Evolutionary conservation across 768 basidiomycete species (phyloP), one percentile per base, ranked within the genome.

Genomic region (Suillus placidus): DNA sequence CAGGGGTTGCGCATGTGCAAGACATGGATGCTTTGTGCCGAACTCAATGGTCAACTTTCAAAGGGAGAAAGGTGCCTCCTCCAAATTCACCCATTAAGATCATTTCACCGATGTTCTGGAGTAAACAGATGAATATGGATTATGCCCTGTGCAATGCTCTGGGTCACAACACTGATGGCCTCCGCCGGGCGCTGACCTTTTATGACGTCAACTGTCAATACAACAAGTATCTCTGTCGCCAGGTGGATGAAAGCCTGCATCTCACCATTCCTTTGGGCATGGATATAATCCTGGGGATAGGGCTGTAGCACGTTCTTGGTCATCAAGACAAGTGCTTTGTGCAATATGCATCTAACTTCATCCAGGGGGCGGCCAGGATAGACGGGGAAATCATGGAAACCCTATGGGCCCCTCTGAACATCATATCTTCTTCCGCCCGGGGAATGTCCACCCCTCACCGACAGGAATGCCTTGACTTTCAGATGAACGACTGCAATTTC

Each of bases 21-120:
- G 71, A 0, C 78, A 80, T 69, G 77, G 76, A 0, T 76, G 69
- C 37, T 78, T 75, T 64, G 61, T 71, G 2, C 76, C 76, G 10
- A 71, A 74, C 8, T 16, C 38, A 40, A 40, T 40, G 38, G 38
- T 40, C 4, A 14, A 40, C 16, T 40, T 40, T 40, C 51, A 67
- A 3, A 64, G 74, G 2, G 76, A 76, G 8, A 74, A 77, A 76
- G 52, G 64, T 69, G 37, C 12, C n/a, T n/a, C n/a, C n/a, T n/a
- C n/a, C n/a, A n/a, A n/a, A n/a, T n/a, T n/a, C n/a, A n/a, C n/a
- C n/a, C n/a, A n/a, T n/a, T n/a, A n/a, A 38, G 2, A 3, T 13
- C 12, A n/a, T n/a, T n/a, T n/a, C n/a, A n/a, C n/a, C n/a, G n/a
- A n/a, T n/a, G n/a, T n/a, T n/a, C n/a, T n/a, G n/a, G n/a, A n/a